Base-by-base conservation (phyloP, 805 yeast genomes). In the Ogataea sp. region DNA sequence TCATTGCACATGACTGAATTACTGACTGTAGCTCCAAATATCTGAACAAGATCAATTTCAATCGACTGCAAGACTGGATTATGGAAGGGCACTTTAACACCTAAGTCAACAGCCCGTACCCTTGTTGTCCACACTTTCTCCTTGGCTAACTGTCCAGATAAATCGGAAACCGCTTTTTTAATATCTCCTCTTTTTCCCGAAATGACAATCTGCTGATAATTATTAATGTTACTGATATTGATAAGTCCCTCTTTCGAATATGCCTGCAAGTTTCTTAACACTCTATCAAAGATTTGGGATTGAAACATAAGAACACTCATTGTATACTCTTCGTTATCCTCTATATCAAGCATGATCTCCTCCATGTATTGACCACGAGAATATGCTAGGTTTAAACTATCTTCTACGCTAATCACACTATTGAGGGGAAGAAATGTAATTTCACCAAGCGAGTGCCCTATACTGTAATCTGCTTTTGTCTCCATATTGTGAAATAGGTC, bases 371-470 rank as follows among this genome's bases (percentile, higher is more conserved):
- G 27, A 6, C 67, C 67, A 21, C 67, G 41, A 15, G 39, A 23
- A 28, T 50, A 44, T 2, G 60, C 56, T 3, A 60, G 34, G 2
- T 35, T 24, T 8, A 62, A 37, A 3, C 59, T 60, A 14, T 54
- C 34, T 6, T 47, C 50, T 24, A 59, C 48, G 0, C 53, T 23
- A 1, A 62, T 34, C 0, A 48, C 45, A 5, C 42, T 55, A 43
- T 58, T 64, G 4, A 55, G 30, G 3, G 52, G 59, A 28, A 62
- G 33, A 3, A 51, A 40, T 16, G 58, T 46, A 6, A 62, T 53
- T 33, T 62, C 67, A 1, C 67, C 67, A 20, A 62, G 39, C 6
- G 66, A 61, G 41, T 62, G 67, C 9, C 67, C 67, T 9, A 62
- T 29, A 26, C 51, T 42, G 37, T 46, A 53, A 34, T 58, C 52